Percentiles rank a stretch among this genome's conserved stretches.
Conservation (phyloP, 75 land plant species). For the Pinus albicaulis region DNA sequence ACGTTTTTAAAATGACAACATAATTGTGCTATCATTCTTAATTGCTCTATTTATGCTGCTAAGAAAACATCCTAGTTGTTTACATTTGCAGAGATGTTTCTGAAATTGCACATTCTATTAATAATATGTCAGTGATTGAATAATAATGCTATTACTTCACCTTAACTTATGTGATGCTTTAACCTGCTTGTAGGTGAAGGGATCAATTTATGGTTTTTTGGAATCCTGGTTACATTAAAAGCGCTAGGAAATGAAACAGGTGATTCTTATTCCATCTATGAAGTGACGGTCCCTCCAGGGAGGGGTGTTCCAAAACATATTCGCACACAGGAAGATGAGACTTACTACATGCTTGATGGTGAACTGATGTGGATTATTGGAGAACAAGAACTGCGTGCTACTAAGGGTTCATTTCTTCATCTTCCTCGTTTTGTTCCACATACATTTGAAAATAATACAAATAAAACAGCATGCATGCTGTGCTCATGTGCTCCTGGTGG, state of each 20-base stretch:
- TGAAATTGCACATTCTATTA: background rate
- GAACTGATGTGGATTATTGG: conserved; percentile 40
- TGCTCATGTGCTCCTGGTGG: conserved; percentile 36
- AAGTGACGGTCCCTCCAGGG: conserved; percentile 33
- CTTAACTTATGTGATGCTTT: too few relatives aligned
- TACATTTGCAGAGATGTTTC: background rate
- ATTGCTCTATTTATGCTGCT: too few relatives aligned
- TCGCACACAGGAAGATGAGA: conserved; percentile 43
- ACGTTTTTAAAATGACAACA: too few relatives aligned
- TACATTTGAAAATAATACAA: conserved; percentile 26
- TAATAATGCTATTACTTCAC: too few relatives aligned
- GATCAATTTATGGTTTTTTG: conserved; percentile 35
- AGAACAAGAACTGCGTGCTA: conserved; percentile 17
- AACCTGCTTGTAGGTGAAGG: conserved; percentile 35
- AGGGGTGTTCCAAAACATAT: conserved; percentile 22
- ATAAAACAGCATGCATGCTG: conserved; percentile 34
- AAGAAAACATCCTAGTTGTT: background rate
- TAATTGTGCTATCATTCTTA: too few relatives aligned
- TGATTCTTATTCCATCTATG: conserved; percentile 27
- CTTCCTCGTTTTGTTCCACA: conserved; percentile 36
- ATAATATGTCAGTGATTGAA: too few relatives aligned
- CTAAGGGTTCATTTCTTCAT: conserved; percentile 34
- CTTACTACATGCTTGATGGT: conserved; percentile 46
- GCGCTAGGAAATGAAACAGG: conserved; percentile 39
- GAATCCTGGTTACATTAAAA: conserved; percentile 41